Conservation (phyloP, 2,329 filamentous ascomycete genomes). For the Zopfia rhizophila region DNA sequence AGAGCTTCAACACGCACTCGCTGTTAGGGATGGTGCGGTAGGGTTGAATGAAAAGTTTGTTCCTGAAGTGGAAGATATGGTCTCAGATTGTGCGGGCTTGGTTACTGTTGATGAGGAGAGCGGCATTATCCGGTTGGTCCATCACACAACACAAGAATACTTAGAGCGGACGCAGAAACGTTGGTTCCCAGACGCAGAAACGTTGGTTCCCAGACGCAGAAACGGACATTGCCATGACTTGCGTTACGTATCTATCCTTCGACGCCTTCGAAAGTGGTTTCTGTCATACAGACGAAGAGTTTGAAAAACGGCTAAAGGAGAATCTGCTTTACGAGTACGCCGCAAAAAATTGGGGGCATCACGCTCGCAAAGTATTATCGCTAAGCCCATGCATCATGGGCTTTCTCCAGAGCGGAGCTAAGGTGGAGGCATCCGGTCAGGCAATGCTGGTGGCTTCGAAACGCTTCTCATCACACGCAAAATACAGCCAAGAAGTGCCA, state of each 20-base stretch:
- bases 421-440: no score
- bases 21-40: neutral
- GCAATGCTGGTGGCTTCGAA: no score
- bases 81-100: slow-evolving; percentile 32
- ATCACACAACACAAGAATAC: slow-evolving; percentile 32
- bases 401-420: no score
- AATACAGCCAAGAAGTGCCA: no score
- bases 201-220: slow-evolving; percentile 28
- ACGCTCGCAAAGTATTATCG: no score
- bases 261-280: slow-evolving; percentile 32
- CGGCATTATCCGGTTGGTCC: slow-evolving; percentile 30
- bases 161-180: no score
- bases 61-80: slow-evolving; percentile 5
- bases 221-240: slow-evolving; percentile 29
- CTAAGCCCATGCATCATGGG: no score
- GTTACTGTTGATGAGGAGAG: slow-evolving; percentile 38
- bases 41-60: slow-evolving; percentile 11
- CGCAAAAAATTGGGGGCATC: no score
- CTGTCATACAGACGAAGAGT: no score
- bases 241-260: slow-evolving; percentile 39
- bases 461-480: no score
- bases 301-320: no score
- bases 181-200: slow-evolving; percentile 26
- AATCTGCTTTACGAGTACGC: no score
- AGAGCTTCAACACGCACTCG: slow-evolving; percentile 14